phyloP scores from a whole-genome alignment of 2,329 filamentous ascomycete species.

The Fusarium sp. region DNA sequence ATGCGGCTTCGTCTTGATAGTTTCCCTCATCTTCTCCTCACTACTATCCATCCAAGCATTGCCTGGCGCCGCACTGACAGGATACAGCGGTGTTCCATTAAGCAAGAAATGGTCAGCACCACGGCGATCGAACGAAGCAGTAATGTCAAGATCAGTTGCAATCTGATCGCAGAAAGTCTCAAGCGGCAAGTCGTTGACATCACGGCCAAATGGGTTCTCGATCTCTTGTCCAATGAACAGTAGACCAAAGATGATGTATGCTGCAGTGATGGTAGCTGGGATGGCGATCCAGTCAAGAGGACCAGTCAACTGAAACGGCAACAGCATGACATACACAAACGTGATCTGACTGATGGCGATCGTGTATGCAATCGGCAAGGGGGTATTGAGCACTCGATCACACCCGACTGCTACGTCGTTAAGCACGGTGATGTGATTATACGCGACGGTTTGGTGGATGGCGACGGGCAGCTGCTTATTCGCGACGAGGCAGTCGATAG shows the following conservation, averaged over 20 bases:
- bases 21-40: slow-evolving; percentile 49
- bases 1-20: slow-evolving; percentile 52
- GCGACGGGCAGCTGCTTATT: slow-evolving; percentile 63
- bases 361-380: slow-evolving; percentile 80
- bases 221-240: slow-evolving; percentile 79
- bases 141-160: slow-evolving; percentile 75
- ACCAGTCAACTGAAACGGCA: slow-evolving; percentile 79
- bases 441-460: slow-evolving; percentile 67
- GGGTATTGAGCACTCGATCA: slow-evolving; percentile 82
- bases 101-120: slow-evolving; percentile 43
- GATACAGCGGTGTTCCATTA: slow-evolving; percentile 58
- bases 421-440: slow-evolving; percentile 67
- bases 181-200: slow-evolving; percentile 82
- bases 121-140: slow-evolving; percentile 60
- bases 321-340: slow-evolving; percentile 80
- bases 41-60: slow-evolving; percentile 50
- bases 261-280: slow-evolving; percentile 74
- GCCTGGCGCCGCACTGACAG: slow-evolving; percentile 53
- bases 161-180: slow-evolving; percentile 80
- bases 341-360: slow-evolving; percentile 88
- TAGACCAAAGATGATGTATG: slow-evolving; percentile 85
- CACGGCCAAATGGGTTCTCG: slow-evolving; percentile 84
- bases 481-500: slow-evolving; percentile 67
- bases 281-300: slow-evolving; percentile 77
- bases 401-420: slow-evolving; percentile 77